Percentiles rank a stretch among this genome's conserved stretches.
These are phyloP conservation scores for Nicotiana undulata DNA, from an alignment of 257 asterid genomes.

Conservation along the genomic window DNA sequence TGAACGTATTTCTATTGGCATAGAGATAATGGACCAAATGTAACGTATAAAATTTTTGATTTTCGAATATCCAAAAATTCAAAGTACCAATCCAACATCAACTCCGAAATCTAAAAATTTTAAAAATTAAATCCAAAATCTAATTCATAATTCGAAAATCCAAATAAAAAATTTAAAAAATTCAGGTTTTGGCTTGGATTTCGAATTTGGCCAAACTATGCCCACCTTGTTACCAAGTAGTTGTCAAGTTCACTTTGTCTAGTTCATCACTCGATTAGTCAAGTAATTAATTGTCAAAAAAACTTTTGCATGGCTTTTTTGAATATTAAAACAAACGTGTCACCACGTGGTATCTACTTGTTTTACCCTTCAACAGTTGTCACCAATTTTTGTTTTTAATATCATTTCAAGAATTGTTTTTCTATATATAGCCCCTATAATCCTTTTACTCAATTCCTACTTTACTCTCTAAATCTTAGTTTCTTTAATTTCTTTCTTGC, in stretches of 20 bases:
- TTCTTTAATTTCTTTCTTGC: not conserved
- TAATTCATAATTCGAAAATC: too few species aligned
- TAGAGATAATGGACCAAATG: too few species aligned
- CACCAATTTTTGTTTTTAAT: not conserved
- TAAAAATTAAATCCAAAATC: too few species aligned
- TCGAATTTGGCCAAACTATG: too few species aligned
- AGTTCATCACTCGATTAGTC: not conserved
- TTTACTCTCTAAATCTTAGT: not conserved
- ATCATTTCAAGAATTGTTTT: not conserved
- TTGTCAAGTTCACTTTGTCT: not conserved
- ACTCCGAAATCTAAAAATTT: too few species aligned
- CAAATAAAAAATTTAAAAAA: too few species aligned
- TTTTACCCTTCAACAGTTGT: not conserved
- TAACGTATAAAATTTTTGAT: too few species aligned
- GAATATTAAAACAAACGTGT: not conserved
- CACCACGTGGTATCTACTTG: conserved; percentile 1
- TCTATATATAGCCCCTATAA: not conserved
- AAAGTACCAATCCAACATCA: too few species aligned
- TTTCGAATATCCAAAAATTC: too few species aligned
- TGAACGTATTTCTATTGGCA: too few species aligned
- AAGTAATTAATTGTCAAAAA: not conserved
- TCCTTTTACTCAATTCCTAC: not conserved
- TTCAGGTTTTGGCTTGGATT: too few species aligned
- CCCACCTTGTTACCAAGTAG: not conserved
- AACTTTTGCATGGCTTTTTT: not conserved